Evolutionary conservation across 257 asterid species (phyloP), one percentile per base, ranked within the genome.

Genomic region (Echium plantagineum): DNA sequence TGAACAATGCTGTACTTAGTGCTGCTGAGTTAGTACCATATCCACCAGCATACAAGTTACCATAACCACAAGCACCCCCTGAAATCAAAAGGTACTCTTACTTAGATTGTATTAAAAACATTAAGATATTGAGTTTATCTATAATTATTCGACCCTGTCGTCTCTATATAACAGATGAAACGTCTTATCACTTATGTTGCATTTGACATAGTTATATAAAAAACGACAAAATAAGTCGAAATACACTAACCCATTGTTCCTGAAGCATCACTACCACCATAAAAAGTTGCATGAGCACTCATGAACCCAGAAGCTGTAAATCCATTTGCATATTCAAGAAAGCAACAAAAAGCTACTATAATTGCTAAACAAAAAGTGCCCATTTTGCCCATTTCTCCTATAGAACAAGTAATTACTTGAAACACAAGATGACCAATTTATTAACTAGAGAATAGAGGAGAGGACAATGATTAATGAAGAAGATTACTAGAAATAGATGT

Each of bases 241-340:
- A 42, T 42, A 12, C 49, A 42, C 49, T 17, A 74, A 80, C 91
- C 91, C 91, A 83, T 83, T 64, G 91, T 83, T 1, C 91, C 91
- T 4, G 91, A 80, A 51, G 91, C 91, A 60, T 83, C 91, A 55
- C 83, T 76, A 60, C 91, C 91, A 16, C 91, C 91, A n/a, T 83
- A 83, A 72, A 83, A 83, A 15, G 91, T 83, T 21, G 91, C 91
- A 61, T 66, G 71, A 28, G 87, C 91, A 48, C 20, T 60, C 28
- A 10, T 52, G 85, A 81, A 78, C 16, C 69, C 69, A 15, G 84
- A 83, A 58, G 89, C 82, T 21, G 75, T 66, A 62, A 80, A 19
- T 21, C 77, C 84, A 30, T 49, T 57, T 55, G 60, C 75, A 26
- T 68, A 64, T 15, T 15, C 57, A 51, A 71, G 46, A 9, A 77